phyloP scores from a whole-genome alignment of 768 basidiomycete species.

The Pleurotus giganteus region DNA sequence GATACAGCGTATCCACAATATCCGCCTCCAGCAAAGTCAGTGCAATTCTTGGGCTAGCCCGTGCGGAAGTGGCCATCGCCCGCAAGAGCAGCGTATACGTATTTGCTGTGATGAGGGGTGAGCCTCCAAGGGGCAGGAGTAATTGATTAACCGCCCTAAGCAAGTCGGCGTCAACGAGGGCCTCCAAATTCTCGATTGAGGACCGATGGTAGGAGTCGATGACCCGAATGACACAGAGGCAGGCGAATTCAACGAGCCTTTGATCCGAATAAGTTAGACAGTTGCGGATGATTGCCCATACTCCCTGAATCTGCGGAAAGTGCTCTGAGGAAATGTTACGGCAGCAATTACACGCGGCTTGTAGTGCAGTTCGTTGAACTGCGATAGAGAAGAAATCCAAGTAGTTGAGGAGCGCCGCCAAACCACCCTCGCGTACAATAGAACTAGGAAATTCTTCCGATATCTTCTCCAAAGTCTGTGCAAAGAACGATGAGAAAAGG shows the following conservation, averaged over 20 bases:
- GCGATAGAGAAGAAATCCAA: slow-evolving; percentile 99
- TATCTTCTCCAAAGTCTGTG: slow-evolving; percentile 95
- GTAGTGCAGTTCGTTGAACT: slow-evolving; percentile 93
- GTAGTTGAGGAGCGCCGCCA: slow-evolving; percentile 90
- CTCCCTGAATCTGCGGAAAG: slow-evolving; percentile 84
- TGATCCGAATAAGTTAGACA: slow-evolving; percentile 92
- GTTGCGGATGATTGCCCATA: slow-evolving; percentile 91
- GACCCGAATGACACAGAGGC: slow-evolving; percentile 90
- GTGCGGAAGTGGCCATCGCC: slow-evolving; percentile 83
- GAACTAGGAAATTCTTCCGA: slow-evolving; percentile 96
- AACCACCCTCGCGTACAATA: slow-evolving; percentile 93
- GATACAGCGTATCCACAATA: slow-evolving; percentile 89
- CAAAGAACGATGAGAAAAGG: slow-evolving; percentile 4
- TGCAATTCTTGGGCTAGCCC: slow-evolving; percentile 86
- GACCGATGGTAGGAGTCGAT: slow-evolving; percentile 90
- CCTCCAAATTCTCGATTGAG: slow-evolving; percentile 83
- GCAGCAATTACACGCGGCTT: slow-evolving; percentile 97
- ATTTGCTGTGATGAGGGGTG: slow-evolving; percentile 79
- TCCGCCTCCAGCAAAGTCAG: slow-evolving; percentile 87
- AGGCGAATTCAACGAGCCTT: slow-evolving; percentile 95
- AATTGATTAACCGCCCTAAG: slow-evolving; percentile 84
- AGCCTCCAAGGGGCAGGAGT: slow-evolving; percentile 81
- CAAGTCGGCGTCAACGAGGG: slow-evolving; percentile 73
- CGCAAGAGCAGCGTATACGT: slow-evolving; percentile 89
- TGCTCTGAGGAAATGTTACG: slow-evolving; percentile 87